Percentiles rank a stretch among this genome's conserved stretches.
Conservation (phyloP, 2,329 filamentous ascomycete species). For the Tolypocladium album region DNA sequence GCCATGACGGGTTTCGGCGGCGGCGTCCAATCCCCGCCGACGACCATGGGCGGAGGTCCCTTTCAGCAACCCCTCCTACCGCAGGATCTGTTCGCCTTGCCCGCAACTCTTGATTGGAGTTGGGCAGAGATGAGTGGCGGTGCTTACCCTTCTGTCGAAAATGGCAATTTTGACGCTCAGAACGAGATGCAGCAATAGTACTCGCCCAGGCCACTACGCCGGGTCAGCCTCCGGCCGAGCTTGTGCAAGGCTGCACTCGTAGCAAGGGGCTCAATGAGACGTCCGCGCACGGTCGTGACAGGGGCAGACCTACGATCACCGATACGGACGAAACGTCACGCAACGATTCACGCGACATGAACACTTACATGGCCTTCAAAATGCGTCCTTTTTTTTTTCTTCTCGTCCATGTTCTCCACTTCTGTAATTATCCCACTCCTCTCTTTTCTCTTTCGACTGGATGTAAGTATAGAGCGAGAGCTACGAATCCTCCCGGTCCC, state of each 20-base stretch:
- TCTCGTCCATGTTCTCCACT: not conserved
- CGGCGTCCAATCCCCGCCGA: constrained; percentile 8
- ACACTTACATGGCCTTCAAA: not conserved
- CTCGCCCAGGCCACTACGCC: too few relatives aligned
- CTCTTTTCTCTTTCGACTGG: not conserved
- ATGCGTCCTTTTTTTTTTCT: not conserved
- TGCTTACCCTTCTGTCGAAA: constrained; percentile 52
- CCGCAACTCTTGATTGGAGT: constrained; percentile 91
- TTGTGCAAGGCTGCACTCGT: not conserved
- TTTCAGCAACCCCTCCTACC: constrained; percentile 85
- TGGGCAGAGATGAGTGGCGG: constrained; percentile 60
- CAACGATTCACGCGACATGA: not conserved
- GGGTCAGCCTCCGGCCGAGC: not conserved
- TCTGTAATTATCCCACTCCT: not conserved
- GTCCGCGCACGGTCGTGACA: not conserved
- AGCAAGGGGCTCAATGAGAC: not conserved
- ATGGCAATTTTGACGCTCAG: constrained; percentile 37
- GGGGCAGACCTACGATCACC: not conserved
- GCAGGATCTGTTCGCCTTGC: constrained; percentile 89
- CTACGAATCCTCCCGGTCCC: not conserved
- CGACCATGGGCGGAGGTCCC: constrained; percentile 11
- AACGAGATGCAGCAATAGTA: constrained; percentile 1
- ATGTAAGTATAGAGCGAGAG: not conserved
- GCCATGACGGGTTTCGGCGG: constrained; percentile 34
- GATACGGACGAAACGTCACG: not conserved